These are phyloP conservation scores for Aurifilum marmelostoma DNA, from an alignment of 2,329 filamentous ascomycete genomes.

Conservation along the genomic window DNA sequence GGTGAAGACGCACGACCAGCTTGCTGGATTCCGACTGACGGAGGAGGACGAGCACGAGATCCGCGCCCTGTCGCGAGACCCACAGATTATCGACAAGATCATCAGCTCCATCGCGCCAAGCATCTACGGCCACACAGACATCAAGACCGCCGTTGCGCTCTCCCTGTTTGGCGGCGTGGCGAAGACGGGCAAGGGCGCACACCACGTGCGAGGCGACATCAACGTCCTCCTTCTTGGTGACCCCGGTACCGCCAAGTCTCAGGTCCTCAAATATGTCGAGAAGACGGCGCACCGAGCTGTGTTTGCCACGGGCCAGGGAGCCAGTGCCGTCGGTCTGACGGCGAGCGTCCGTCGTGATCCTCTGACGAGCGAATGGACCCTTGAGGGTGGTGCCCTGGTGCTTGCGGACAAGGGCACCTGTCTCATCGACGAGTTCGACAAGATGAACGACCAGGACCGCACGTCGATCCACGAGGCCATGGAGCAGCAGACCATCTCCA, in stretches of 20 bases:
- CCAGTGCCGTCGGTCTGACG: slow-evolving; percentile 95
- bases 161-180: slow-evolving; percentile 94
- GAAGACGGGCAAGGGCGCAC: slow-evolving; percentile 86
- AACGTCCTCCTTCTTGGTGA: slow-evolving; percentile 96
- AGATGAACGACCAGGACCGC: slow-evolving; percentile 99
- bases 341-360: slow-evolving; percentile 95
- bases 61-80: slow-evolving; percentile 83
- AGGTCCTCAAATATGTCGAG: slow-evolving; percentile 96
- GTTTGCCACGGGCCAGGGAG: slow-evolving; percentile 96
- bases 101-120: slow-evolving; percentile 92
- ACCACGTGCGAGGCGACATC: slow-evolving; percentile 94
- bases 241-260: slow-evolving; percentile 96
- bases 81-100: slow-evolving; percentile 90
- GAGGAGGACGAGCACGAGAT: slow-evolving; percentile 95
- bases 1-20: slow-evolving; percentile 94
- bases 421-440: slow-evolving; percentile 98
- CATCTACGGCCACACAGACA: slow-evolving; percentile 94
- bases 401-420: slow-evolving; percentile 94
- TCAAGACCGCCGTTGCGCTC: slow-evolving; percentile 94
- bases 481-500: slow-evolving; percentile 99
- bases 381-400: slow-evolving; percentile 94
- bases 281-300: slow-evolving; percentile 96
- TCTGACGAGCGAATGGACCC: slow-evolving; percentile 93
- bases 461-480: slow-evolving; percentile 99
- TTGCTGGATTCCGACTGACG: slow-evolving; percentile 92